These are phyloP conservation scores for Cladophialophora immunda DNA, from an alignment of 2,329 filamentous ascomycete species.

Conservation along the genomic window DNA sequence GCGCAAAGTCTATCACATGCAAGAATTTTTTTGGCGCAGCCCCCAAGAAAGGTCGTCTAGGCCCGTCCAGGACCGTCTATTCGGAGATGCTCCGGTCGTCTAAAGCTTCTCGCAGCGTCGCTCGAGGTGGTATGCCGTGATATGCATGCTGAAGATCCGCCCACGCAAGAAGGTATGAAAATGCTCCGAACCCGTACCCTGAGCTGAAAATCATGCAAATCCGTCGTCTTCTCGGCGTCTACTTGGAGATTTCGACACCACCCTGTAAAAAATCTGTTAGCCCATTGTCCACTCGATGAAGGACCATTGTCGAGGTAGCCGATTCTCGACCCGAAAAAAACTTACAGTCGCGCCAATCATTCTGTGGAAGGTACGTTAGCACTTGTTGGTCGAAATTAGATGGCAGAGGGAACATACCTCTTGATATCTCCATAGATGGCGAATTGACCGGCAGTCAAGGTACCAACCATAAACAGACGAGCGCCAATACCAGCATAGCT, in stretches of 20 bases:
- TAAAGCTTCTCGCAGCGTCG: constrained; percentile 15
- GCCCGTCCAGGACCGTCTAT: constrained; percentile 22
- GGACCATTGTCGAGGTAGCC: neutral
- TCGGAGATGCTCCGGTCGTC: constrained; percentile 17
- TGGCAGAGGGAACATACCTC: constrained; percentile 26
- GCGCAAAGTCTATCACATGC: constrained; percentile 25
- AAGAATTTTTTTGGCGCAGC: constrained; percentile 1
- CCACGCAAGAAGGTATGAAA: constrained; percentile 18
- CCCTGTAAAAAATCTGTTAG: neutral
- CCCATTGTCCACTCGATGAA: neutral
- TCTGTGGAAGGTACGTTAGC: constrained; percentile 13
- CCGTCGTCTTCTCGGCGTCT: constrained; percentile 17
- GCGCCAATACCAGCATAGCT: constrained; percentile 84
- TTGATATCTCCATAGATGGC: constrained; percentile 80
- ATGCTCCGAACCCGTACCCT: constrained; percentile 20
- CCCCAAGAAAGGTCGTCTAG: constrained; percentile 15
- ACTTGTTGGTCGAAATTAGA: neutral
- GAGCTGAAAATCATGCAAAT: constrained; percentile 14
- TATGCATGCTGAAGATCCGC: constrained; percentile 23
- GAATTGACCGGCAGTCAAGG: constrained; percentile 81
- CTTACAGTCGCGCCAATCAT: constrained; percentile 24
- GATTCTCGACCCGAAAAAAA: neutral
- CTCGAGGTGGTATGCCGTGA: constrained; percentile 12
- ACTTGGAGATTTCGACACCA: constrained; percentile 34
- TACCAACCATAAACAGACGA: constrained; percentile 78